phyloP scores from a whole-genome alignment of 2,329 filamentous ascomycete genomes.

The Fusarium sp. region DNA sequence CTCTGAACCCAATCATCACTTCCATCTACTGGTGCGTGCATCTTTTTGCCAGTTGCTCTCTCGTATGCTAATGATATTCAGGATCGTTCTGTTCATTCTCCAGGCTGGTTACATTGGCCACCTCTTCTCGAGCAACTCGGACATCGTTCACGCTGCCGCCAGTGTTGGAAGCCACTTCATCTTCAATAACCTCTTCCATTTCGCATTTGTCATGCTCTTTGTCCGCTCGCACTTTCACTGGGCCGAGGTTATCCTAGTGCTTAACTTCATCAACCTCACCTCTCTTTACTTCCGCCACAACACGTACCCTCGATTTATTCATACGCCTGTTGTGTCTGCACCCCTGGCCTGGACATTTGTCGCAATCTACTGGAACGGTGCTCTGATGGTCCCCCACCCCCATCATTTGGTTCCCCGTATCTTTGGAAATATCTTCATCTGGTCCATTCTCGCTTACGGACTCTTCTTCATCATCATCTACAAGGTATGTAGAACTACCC shows the following conservation, averaged over 20 bases:
- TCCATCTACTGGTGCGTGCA: slow-evolving; percentile 79
- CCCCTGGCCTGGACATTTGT: slow-evolving; percentile 88
- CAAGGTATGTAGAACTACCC: slow-evolving; percentile 65
- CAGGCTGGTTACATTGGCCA: slow-evolving; percentile 82
- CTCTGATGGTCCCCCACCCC: slow-evolving; percentile 80
- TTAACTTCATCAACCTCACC: slow-evolving; percentile 86
- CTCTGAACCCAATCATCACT: slow-evolving; percentile 73
- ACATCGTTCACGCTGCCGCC: slow-evolving; percentile 75
- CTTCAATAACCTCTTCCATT: slow-evolving; percentile 84
- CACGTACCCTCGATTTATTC: slow-evolving; percentile 78
- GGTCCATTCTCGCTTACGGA: slow-evolving; percentile 83
- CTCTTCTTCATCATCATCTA: slow-evolving; percentile 79
- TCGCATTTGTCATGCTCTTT: slow-evolving; percentile 87
- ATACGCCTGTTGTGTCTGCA: slow-evolving; percentile 79
- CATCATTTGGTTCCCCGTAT: slow-evolving; percentile 77
- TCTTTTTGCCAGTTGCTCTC: neutral
- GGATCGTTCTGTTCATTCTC: slow-evolving; percentile 78
- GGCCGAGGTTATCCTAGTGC: slow-evolving; percentile 79
- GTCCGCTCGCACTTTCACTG: slow-evolving; percentile 80
- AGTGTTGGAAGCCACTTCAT: slow-evolving; percentile 88
- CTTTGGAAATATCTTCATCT: slow-evolving; percentile 88
- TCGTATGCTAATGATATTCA: slow-evolving; percentile 49
- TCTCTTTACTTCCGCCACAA: slow-evolving; percentile 85
- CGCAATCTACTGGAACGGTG: slow-evolving; percentile 89
- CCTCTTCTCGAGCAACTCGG: slow-evolving; percentile 76